Percentiles rank a stretch among this genome's conserved stretches.
Conservation (phyloP, 2,329 filamentous ascomycete genomes). For the Colletotrichum gloeosporioides region DNA sequence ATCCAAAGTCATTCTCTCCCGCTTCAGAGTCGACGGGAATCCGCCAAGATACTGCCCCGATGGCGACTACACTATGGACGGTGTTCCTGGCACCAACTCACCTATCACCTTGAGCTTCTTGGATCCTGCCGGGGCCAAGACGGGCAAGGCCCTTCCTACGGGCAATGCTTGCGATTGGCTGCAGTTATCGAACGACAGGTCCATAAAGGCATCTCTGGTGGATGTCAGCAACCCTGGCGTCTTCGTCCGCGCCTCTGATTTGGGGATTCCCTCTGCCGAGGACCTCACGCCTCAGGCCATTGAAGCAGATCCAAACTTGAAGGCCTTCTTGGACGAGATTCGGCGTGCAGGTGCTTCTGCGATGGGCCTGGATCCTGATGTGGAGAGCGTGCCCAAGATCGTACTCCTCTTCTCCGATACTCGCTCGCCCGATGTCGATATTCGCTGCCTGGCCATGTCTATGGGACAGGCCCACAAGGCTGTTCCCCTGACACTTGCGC, state of each 20-base stretch:
- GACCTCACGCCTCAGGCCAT: conserved; percentile 30
- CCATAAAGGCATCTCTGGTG: conserved; percentile 40
- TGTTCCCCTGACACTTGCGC: conserved; percentile 43
- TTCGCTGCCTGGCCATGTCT: conserved; percentile 52
- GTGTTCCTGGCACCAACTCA: conserved; percentile 31
- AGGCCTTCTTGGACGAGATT: conserved; percentile 38
- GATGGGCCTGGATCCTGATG: conserved; percentile 44
- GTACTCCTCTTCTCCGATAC: conserved; percentile 44
- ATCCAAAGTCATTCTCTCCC: conserved; percentile 35
- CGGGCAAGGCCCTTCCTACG: conserved; percentile 44
- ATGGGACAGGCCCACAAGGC: conserved; percentile 51
- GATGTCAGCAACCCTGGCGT: conserved; percentile 48
- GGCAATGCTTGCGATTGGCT: conserved; percentile 38
- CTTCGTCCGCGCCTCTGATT: conserved; percentile 38
- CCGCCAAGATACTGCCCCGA: conserved; percentile 29
- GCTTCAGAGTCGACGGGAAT: conserved; percentile 36
- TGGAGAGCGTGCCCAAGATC: conserved; percentile 48
- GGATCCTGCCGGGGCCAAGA: conserved; percentile 44
- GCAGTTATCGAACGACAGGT: conserved; percentile 27
- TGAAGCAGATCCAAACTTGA: conserved; percentile 35
- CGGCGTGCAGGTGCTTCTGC: conserved; percentile 38
- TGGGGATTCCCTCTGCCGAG: conserved; percentile 28
- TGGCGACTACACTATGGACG: conserved; percentile 43
- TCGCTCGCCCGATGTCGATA: conserved; percentile 34
- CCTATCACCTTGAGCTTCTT: conserved; percentile 42